Evolutionary conservation across 331 rosid genomes (phyloP).

Genomic region (Ulmus americana): DNA sequence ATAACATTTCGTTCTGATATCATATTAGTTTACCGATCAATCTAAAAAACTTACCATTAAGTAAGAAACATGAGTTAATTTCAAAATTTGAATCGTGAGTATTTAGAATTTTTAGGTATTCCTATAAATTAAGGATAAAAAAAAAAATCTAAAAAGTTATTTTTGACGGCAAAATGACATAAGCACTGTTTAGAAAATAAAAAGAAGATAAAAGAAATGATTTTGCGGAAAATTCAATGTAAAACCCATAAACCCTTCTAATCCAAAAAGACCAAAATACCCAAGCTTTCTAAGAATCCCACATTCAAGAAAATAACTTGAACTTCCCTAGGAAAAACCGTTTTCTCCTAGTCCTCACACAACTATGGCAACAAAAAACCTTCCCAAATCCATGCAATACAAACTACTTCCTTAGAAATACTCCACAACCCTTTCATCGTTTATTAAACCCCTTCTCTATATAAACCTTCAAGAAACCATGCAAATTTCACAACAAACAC

Average conservation of each 20-base stretch:
- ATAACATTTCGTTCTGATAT: too few relatives aligned
- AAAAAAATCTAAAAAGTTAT: too few relatives aligned
- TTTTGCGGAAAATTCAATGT: not conserved
- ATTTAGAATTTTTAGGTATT: too few relatives aligned
- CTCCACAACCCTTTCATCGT: not conserved
- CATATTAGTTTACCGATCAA: too few relatives aligned
- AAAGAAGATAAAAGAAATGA: not conserved
- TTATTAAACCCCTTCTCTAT: conserved; percentile 6
- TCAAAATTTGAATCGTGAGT: too few relatives aligned
- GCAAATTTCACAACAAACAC: conserved; percentile 9
- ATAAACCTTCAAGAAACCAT: conserved; percentile 11
- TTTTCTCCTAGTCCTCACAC: not conserved
- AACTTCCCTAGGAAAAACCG: not conserved
- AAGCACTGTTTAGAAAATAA: not conserved
- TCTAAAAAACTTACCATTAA: too few relatives aligned
- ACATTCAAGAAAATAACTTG: not conserved
- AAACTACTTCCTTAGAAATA: not conserved
- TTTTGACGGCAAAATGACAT: too few relatives aligned
- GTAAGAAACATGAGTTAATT: too few relatives aligned
- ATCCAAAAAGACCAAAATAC: too few relatives aligned
- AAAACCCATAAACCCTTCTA: not conserved
- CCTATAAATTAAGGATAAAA: too few relatives aligned
- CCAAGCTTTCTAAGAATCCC: not conserved
- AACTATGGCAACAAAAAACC: not conserved
- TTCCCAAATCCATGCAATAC: not conserved